Evolutionary conservation across 108 stramenopile species (phyloP), one percentile per base, ranked within the genome.

Genomic region (Parietichytrium sp.): DNA sequence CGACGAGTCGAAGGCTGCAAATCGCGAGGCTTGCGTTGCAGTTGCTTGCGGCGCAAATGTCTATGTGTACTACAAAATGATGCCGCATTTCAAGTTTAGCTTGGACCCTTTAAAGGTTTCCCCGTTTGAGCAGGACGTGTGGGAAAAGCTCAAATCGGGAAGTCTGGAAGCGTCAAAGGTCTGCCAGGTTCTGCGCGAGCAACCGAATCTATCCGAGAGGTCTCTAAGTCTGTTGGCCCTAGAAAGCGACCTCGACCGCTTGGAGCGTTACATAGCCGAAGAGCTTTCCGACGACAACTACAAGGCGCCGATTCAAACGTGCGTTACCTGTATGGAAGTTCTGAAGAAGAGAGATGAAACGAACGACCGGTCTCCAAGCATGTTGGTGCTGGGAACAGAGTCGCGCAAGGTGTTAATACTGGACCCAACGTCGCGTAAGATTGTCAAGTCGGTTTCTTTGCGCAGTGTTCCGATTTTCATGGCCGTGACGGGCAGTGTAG

Each of bases 361-460:
- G n/a, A 54, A 54, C 47, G 81, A 85, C 36, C 25, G 8, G 29
- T 83, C 85, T 16, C 18, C 47, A 36, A 23, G 45, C 23, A 25
- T 49, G 30, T 78, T 90, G 29, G 83, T 90, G 8, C 86, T 89
- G 30, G 90, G 90, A 49, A 90, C 90, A 29, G 90, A 90, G 81
- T 45, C 53, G 33, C 54, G 85, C 12, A 78, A 87, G 72, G 18
- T 88, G 8, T 48, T 88, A 3, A 54, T 90, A 13, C 42, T 90
- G 26, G 90, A 89, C 38, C 85, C 90, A 1, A 49, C 84, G 23
- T 84, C 83, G 25, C 36, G 51, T 18, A 55, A 54, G 54, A 47
- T 52, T 23, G 48, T 55, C 6, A 49, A 45, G 31, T 12, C 36
- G 26, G 78, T 85, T 26, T 25, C 18, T 38, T 86, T 87, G 18